Base-by-base conservation (phyloP, 768 basidiomycete genomes). In the Kwoniella sp. region DNA sequence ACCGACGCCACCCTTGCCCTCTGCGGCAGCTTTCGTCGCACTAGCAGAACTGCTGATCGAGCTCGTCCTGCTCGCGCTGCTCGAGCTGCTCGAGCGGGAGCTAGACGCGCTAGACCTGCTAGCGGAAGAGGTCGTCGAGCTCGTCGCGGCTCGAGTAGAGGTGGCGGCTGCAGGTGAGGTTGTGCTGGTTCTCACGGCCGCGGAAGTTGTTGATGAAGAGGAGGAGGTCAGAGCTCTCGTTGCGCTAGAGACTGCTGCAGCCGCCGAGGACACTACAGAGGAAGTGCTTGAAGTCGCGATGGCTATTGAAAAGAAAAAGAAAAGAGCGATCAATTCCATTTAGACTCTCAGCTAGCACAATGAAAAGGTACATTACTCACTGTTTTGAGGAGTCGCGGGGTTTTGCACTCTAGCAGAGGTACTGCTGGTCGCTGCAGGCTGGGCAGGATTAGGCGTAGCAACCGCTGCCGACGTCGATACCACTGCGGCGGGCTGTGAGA, bases 1-100 rank as follows among this genome's bases (percentile, higher is more conserved):
- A 1, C 66, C 74, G 4, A 75, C 55, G 25, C 76, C 76, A 11
- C 62, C 63, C 30, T 72, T 72, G 13, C 37, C 26, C 15, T 48
- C 52, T 2, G 57, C 61, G 0, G 60, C 69, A 4, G 61, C 71
- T 30, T 65, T 47, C 22, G 65, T 61, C 1, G 68, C 68, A 13
- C 60, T 53, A 41, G 54, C 31, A 26, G 26, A 47, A 11, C 59
- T 53, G 30, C 60, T 61, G 22, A 28, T 55, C 17, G 55, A 52
- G 34, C 61, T 63, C 48, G 52, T 52, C 29, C 47, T 58, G 29
- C 62, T 67, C 2, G 54, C 22, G 9, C 25, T 47, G 37, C 62
- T 64, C 38, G 61, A 53, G 29, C 37, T 55, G 20, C 57, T 7
- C 34, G 17, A 1, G 38, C n/a, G n/a, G n/a, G n/a, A n/a, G n/a